A percentile compares a stretch with the other conserved stretches of the same genome.
These are phyloP conservation scores for Cruciata laevipes DNA, from an alignment of 257 asterid species.

Conservation along the genomic window DNA sequence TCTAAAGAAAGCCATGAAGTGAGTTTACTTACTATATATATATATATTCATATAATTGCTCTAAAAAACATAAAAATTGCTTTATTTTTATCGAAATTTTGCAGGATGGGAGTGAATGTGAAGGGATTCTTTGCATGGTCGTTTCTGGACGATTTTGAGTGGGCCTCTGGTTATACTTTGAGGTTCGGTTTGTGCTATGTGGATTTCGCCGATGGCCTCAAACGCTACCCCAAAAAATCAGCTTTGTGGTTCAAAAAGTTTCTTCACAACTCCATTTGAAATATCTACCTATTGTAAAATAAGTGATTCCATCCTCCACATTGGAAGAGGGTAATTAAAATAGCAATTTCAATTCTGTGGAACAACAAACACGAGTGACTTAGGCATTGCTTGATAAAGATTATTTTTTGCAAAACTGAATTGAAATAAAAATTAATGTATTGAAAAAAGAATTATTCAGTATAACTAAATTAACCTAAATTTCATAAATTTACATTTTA, in stretches of 20 bases:
- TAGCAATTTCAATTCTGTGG: no score
- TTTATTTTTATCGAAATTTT: background rate
- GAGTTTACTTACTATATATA: background rate
- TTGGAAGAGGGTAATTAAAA: background rate
- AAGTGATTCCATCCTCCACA: background rate
- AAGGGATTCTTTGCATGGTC: slow-evolving; percentile 52
- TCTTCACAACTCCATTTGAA: slow-evolving; percentile 9
- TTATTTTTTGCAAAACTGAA: no score
- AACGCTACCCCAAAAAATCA: slow-evolving; percentile 28
- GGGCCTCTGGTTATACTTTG: slow-evolving; percentile 35
- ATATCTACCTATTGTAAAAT: no score
- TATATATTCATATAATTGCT: no score
- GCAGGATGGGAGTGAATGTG: slow-evolving; percentile 37
- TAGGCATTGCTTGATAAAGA: no score
- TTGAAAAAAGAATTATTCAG: no score
- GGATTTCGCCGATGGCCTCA: slow-evolving; percentile 29
- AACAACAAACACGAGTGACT: no score
- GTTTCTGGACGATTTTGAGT: slow-evolving; percentile 35
- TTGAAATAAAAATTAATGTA: no score
- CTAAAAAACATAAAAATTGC: no score
- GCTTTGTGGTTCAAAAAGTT: slow-evolving; percentile 24
- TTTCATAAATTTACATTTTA: no score
- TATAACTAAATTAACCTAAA: no score
- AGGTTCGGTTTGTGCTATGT: slow-evolving; percentile 31
- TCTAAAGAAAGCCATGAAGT: slow-evolving; percentile 30